Evolutionary conservation across 306 rosid genomes (phyloP).

Genomic region (peach (Prunus persica)): Prunus_persica_NCBIv2 NC_034016.1:19349501-19350000

Average conservation of each 20-base stretch:
- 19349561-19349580: slow-evolving; percentile 30
- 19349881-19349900: not conserved
- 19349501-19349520: slow-evolving; percentile 35
- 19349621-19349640: slow-evolving; percentile 43
- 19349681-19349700: slow-evolving; percentile 7
- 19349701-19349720: not conserved
- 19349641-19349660: slow-evolving; percentile 2
- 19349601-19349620: slow-evolving; percentile 33
- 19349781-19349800: slow-evolving; percentile 26
- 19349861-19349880: slow-evolving; percentile 6
- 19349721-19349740: not conserved
- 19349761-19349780: slow-evolving; percentile 74
- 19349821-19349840: slow-evolving; percentile 26
- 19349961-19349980: not conserved
- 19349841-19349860: not conserved
- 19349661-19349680: slow-evolving; percentile 65
- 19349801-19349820: not conserved
- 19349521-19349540: not conserved
- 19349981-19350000: slow-evolving; percentile 67
- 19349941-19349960: not conserved
- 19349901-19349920: too few species aligned
- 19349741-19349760: not conserved
- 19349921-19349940: too few species aligned
- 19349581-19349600: slow-evolving; percentile 33
- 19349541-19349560: slow-evolving; percentile 10